A percentile compares a stretch with the other conserved stretches of the same genome.
These are phyloP conservation scores for Chrysopogon serrulatus DNA, from an alignment of 176 grass and related monocot genomes.

Conservation along the genomic window DNA sequence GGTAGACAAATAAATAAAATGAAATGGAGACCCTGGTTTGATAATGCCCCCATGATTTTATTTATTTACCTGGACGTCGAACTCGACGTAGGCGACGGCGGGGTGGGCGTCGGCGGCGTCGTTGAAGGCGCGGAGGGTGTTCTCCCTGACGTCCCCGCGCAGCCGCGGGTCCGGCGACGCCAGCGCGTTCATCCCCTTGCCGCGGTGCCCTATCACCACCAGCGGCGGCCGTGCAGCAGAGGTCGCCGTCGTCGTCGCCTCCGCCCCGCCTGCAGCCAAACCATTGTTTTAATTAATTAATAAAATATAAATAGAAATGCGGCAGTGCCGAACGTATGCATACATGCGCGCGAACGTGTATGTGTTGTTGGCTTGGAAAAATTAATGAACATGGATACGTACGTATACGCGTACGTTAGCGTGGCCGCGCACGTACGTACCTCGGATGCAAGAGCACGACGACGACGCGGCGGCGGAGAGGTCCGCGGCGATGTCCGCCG, in stretches of 20 bases:
- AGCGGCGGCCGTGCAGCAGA: neutral
- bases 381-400: too few relatives aligned
- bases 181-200: conserved; percentile 86
- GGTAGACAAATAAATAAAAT: too few relatives aligned
- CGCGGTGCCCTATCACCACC: conserved; percentile 69
- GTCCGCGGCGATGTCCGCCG: conserved; percentile 5
- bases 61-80: conserved; percentile 76
- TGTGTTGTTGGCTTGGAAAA: too few relatives aligned
- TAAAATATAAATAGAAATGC: too few relatives aligned
- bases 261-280: too few relatives aligned
- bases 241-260: neutral
- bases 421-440: neutral
- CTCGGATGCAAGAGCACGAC: neutral
- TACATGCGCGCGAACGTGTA: too few relatives aligned
- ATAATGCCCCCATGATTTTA: neutral
- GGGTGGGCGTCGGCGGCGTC: conserved; percentile 48
- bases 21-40: too few relatives aligned
- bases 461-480: neutral
- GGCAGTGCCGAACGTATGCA: too few relatives aligned
- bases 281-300: too few relatives aligned
- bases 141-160: conserved; percentile 62
- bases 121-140: conserved; percentile 73
- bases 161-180: conserved; percentile 47
- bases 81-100: conserved; percentile 68
- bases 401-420: too few relatives aligned